Evolutionary conservation across 2,329 filamentous ascomycete genomes (phyloP), one percentile per base, ranked within the genome.

Genomic region (Mollisia scopiformis): DNA sequence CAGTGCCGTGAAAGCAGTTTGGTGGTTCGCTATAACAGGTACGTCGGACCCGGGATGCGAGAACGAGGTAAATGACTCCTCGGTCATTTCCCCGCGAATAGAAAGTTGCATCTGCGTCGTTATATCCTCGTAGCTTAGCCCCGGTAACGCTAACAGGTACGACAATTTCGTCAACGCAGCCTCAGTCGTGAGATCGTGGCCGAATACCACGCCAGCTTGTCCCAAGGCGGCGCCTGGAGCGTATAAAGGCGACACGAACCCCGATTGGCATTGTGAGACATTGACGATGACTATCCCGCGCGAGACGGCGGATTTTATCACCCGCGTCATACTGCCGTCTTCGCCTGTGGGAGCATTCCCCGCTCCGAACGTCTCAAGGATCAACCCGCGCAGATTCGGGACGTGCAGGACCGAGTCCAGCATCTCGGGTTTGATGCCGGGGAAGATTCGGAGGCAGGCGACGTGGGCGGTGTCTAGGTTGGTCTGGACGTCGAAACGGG

Each of bases 201-300:
- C 88, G 59, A 88, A 87, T 3, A 90, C 86, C 1, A 91, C 87
- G 2, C 88, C 88, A 7, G 87, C 88, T 41, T 82, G 80, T 21
- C 87, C 87, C 2, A 91, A 77, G 47, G 84, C 82, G 68, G 86
- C 84, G 11, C 81, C 84, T 1, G 84, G 78, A n/a, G 83, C 84
- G 71, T 86, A 86, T 11, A 85, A 75, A 1, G 84, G 82, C 41
- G 78, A 83, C 21, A 86, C 84, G 52, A 79, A 82, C 10, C 84
- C 84, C 1, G 81, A 82, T 63, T 72, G 70, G 41, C 73, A 91
- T 73, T 91, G 88, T 1, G 87, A 89, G 55, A 91, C 83, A 68
- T 90, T 91, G 30, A 91, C 87, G 64, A 91, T 89, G 35, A 90
- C 86, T 46, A 90, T 87, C 6, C 88, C 88, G 57, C 87, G 80